Conservation (phyloP, 1,284 basidiomycete genomes). For the Filobasidium uniguttulatum region DNA sequence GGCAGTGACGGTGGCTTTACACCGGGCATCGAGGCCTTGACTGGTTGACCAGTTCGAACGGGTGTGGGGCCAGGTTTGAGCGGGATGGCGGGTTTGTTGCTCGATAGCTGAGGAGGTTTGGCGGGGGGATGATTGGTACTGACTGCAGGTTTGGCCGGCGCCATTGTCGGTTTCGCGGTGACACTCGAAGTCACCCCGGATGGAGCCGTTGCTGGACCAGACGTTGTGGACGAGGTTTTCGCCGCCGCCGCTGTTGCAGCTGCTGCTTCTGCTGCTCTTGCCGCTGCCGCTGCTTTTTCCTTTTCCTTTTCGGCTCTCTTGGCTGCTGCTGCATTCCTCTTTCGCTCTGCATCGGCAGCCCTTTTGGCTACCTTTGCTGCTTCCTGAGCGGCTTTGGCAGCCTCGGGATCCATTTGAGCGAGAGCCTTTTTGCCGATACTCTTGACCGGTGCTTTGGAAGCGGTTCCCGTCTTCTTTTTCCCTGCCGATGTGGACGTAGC, state of each 20-base stretch:
- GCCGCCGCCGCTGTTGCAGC: not conserved
- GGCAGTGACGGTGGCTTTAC: not conserved
- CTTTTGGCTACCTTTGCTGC: constrained; percentile 9
- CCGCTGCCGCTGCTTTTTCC: constrained; percentile 14
- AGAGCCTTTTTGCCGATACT: not conserved
- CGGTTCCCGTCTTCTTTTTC: not conserved
- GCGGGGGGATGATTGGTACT: no score
- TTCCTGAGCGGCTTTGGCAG: constrained; percentile 10
- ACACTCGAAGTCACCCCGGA: not conserved
- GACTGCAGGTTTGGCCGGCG: no score
- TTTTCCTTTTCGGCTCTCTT: constrained; percentile 9
- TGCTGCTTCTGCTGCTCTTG: constrained; percentile 6
- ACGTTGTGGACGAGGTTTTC: not conserved
- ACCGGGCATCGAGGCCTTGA: not conserved
- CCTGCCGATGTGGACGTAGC: not conserved
- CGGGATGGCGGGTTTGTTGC: no score
- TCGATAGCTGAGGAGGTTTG: no score
- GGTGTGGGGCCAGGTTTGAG: no score
- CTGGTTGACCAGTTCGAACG: no score
- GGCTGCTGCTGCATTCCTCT: constrained; percentile 9
- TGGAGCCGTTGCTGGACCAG: not conserved
- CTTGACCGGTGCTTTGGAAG: not conserved
- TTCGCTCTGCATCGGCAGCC: constrained; percentile 10
- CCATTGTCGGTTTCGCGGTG: not conserved
- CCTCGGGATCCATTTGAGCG: not conserved